These are phyloP conservation scores for Metschnikowia similis DNA, from an alignment of 805 yeast species.

Conservation along the genomic window DNA sequence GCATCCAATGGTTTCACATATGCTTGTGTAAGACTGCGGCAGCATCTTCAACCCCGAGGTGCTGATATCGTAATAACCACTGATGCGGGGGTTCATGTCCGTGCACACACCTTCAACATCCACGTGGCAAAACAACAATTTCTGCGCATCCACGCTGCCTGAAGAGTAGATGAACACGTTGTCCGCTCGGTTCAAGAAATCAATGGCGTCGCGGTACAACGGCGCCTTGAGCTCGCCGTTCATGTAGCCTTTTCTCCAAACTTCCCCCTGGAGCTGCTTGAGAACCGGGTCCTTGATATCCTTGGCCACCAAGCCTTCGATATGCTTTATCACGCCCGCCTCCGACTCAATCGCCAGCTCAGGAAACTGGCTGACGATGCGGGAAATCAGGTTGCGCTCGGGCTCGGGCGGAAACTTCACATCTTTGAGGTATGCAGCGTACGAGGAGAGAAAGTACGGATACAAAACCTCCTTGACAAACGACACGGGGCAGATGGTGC, in stretches of 20 bases:
- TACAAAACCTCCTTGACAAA: conserved; percentile 76
- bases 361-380: conserved; percentile 46
- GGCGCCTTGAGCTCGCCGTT: conserved; percentile 78
- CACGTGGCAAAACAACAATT: conserved; percentile 67
- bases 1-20: conserved; percentile 40
- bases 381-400: conserved; percentile 19
- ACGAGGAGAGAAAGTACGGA: conserved; percentile 65
- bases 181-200: conserved; percentile 37
- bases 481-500: conserved; percentile 87
- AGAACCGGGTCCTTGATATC: conserved; percentile 77
- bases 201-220: conserved; percentile 66
- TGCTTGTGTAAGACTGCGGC: conserved; percentile 52
- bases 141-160: conserved; percentile 86
- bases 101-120: conserved; percentile 27
- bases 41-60: conserved; percentile 74
- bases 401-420: conserved; percentile 20
- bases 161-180: conserved; percentile 76
- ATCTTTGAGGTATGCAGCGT: conserved; percentile 35
- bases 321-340: conserved; percentile 40
- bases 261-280: conserved; percentile 75
- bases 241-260: conserved; percentile 79
- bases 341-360: conserved; percentile 21
- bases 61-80: conserved; percentile 80
- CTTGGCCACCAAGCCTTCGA: conserved; percentile 50
- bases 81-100: conserved; percentile 51